Base-by-base conservation (phyloP, 2,329 filamentous ascomycete genomes). In the Gliomastix tumulicola region DNA sequence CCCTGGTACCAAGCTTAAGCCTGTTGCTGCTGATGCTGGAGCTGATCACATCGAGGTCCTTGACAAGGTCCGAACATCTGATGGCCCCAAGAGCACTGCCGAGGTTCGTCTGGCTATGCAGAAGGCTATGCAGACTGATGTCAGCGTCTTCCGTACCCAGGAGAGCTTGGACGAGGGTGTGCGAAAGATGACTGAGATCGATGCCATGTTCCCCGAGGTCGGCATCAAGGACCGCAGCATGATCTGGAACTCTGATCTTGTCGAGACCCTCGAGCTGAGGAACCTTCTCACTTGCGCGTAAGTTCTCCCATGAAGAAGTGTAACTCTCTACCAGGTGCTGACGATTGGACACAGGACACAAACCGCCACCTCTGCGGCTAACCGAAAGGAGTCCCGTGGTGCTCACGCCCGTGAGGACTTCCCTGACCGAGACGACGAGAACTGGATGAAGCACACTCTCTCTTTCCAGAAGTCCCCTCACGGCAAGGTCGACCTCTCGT, bases 391-490 rank as follows among this genome's bases (percentile, higher is more conserved):
- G 69, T 95, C 88, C 39, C 86, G 92, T 69, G 92, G 92, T 60
- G 92, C 92, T 18, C 92, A 98, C 66, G 92, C 92, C 48, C 85
- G 92, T 49, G 92, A 98, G 72, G 92, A 98, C 61, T 97, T 65
- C 76, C 90, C 90, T 40, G 89, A 97, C 15, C 84, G 92, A 71
- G 87, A 97, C 58, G 92, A 98, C 59, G 74, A 82, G 65, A 84
- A 94, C 64, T 97, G 90, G 90, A 96, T 96, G 90, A 97, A 97
- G 82, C 92, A 98, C 77, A 94, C 88, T 32, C 77, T 98, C 43
- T 88, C 83, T 48, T 98, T 84, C 84, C 92, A 98, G 76, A 94
- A 88, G 82, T 62, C 82, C 58, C 86, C 89, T 22, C 90, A 97
- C 55, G 84, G 84, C 57, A 79, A 88, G 68, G 79, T 92, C 38